Evolutionary conservation across 176 grass and related monocot species (phyloP).

Genomic region (Avena insularis): DNA sequence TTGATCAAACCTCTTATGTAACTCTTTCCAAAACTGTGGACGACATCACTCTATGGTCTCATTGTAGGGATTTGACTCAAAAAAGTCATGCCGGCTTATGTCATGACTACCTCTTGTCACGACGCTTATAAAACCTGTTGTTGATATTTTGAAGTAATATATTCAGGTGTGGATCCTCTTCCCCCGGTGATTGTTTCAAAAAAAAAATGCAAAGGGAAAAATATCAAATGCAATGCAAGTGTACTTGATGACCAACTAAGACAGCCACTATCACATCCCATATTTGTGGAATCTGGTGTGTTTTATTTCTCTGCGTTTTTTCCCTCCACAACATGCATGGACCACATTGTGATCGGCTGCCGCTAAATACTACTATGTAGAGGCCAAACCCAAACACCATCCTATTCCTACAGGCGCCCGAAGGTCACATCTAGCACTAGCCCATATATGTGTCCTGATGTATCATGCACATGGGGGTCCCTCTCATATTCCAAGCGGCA

Average conservation of each 20-base stretch:
- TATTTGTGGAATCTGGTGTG: background rate
- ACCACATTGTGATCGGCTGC: conserved; percentile 26
- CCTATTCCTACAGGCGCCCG: background rate
- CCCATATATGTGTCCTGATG: conserved; percentile 44
- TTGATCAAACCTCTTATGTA: too few species aligned
- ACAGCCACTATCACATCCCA: conserved; percentile 39
- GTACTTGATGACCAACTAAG: conserved; percentile 47
- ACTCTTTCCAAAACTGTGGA: too few species aligned
- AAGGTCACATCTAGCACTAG: conserved; percentile 51
- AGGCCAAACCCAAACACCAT: conserved; percentile 23
- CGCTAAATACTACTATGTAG: conserved; percentile 33
- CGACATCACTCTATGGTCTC: too few species aligned
- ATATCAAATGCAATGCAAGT: conserved; percentile 19
- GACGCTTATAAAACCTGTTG: too few species aligned
- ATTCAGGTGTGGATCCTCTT: too few species aligned
- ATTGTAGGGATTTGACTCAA: too few species aligned
- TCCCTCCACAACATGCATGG: conserved; percentile 38
- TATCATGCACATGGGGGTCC: conserved; percentile 7
- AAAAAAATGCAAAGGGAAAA: too few species aligned
- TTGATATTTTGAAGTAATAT: too few species aligned
- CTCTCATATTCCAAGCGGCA: too few species aligned
- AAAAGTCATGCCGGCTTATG: too few species aligned
- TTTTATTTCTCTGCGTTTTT: background rate
- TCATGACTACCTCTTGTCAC: too few species aligned
- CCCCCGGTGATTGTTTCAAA: too few species aligned